Conservation (phyloP, 768 basidiomycete species). For the Boletellus ananiceps region DNA sequence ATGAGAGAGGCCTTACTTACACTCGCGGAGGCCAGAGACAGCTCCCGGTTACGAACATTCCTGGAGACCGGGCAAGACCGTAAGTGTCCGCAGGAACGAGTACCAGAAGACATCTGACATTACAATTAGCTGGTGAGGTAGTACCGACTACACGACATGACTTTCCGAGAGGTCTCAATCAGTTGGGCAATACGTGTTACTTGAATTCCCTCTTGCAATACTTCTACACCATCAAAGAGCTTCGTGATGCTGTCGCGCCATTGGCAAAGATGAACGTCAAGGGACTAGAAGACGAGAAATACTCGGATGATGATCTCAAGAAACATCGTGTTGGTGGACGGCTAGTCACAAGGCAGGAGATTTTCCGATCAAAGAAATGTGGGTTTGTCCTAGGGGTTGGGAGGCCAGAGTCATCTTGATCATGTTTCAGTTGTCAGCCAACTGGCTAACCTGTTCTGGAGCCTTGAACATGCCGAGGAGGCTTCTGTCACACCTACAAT, state of each 20-base stretch:
- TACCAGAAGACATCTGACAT: conserved; percentile 2
- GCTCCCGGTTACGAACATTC: conserved; percentile 63
- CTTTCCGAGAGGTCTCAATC: conserved; percentile 81
- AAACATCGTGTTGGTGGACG: conserved; percentile 86
- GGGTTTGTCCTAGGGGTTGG: conserved; percentile 23
- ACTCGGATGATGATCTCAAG: conserved; percentile 77
- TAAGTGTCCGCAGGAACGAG: conserved; percentile 39
- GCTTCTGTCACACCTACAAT: conserved; percentile 76
- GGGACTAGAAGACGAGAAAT: conserved; percentile 59
- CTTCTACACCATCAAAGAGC: conserved; percentile 92
- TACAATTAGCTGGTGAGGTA: conserved; percentile 59
- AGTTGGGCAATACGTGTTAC: conserved; percentile 87
- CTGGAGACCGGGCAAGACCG: conserved; percentile 67
- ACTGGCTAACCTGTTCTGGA: conserved; percentile 72
- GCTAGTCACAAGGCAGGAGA: conserved; percentile 73
- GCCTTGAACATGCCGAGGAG: conserved; percentile 62
- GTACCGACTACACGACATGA: conserved; percentile 50
- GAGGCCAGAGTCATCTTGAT: conserved; percentile 8
- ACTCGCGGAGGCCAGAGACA: conserved; percentile 73
- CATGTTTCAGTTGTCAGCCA: conserved; percentile 64
- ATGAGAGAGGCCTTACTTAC: conserved; percentile 70
- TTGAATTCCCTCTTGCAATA: conserved; percentile 79
- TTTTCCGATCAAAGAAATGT: conserved; percentile 85
- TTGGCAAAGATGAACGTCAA: conserved; percentile 54
- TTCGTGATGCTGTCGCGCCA: conserved; percentile 68